Evolutionary conservation across 257 asterid species (phyloP), one percentile per base, ranked within the genome.

Genomic region (Primulina huaijiensis): DNA sequence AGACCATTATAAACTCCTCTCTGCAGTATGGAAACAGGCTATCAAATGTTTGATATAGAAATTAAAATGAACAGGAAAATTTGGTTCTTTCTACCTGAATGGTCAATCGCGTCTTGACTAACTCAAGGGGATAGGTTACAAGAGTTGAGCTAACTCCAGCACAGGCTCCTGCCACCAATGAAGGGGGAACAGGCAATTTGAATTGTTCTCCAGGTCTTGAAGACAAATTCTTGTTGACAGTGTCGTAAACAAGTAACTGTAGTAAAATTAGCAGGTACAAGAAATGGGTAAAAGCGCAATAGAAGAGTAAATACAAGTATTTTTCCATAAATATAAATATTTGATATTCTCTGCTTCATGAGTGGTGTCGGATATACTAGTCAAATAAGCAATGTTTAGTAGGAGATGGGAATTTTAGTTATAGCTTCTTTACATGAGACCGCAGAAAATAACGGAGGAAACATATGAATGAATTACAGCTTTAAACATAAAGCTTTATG

Each of bases 181-280:
- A 74, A 50, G 78, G 76, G 14, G 86, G 88, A 57, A 84, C 43
- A 11, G 81, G 77, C 31, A 81, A 33, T 68, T 63, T 64, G 65
- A 82, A 74, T 72, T 79, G 77, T 75, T 81, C 83, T 61, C 89
- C 83, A 5, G 83, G 84, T 60, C 77, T 84, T 17, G 84, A 81
- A 0, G 81, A 72, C 67, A 81, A 62, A 31, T 84, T 82, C 75
- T 84, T 84, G 83, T 77, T 81, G 58, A 79, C 83, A 14, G 84
- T 84, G 65, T 84, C 89, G 61, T 79, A 84, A 72, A 80, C 86
- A 79, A 81, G 79, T 72, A 84, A 78, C 86, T 84, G 89, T 19
- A n/a, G 21, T 58, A 53, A 21, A 3, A 34, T 4, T 53, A 21
- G 23, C 31, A 35, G 20, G 16, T 20, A 12, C 4, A 30, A 9